Evolutionary conservation across 2,329 filamentous ascomycete genomes (phyloP), one percentile per base, ranked within the genome.

Genomic region (Talaromyces sp.): DNA sequence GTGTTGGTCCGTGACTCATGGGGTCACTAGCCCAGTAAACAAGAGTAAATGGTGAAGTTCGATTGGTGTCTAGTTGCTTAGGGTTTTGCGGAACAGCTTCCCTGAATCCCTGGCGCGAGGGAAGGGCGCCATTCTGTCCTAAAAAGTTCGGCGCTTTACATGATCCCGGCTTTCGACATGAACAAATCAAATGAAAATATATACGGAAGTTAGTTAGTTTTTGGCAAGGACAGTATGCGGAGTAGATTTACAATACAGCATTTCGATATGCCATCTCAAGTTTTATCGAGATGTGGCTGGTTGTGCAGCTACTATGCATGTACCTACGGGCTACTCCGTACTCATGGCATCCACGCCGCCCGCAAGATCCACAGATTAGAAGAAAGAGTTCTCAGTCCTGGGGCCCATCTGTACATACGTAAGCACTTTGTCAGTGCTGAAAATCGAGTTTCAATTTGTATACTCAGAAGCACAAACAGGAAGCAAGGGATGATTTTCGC

Each of bases 301-400:
- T 25, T 22, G 25, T 43, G 22, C 7, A 28, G 25, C 25, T 28
- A 28, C 25, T 28, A 28, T 28, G 25, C 25, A 28, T 4, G 25
- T 31, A 17, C 6, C 21, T 45, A 45, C 22, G 22, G n/a, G n/a
- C 22, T 17, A 46, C 15, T 46, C 15, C 17, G n/a, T 10, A 43
- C 41, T 33, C 54, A 56, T 56, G 43, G 54, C 43, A 19, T 40
- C 54, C 54, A 56, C 33, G 54, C 41, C 39, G 11, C 39, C 2
- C 25, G 41, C 9, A 17, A 25, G 31, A 22, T 50, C 54, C 43
- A 48, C 54, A 3, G 15, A 22, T 33, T 19, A n/a, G 13, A 48
- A 15, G n/a, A 25, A n/a, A 13, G 7, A 19, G 19, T 13, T 8
- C 33, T 48, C 28, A 46, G 22, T 31, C 25, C 9, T 9, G 28